Base-by-base conservation (phyloP, 2,329 filamentous ascomycete genomes). In the Neofusicoccum umdonicola region DNA sequence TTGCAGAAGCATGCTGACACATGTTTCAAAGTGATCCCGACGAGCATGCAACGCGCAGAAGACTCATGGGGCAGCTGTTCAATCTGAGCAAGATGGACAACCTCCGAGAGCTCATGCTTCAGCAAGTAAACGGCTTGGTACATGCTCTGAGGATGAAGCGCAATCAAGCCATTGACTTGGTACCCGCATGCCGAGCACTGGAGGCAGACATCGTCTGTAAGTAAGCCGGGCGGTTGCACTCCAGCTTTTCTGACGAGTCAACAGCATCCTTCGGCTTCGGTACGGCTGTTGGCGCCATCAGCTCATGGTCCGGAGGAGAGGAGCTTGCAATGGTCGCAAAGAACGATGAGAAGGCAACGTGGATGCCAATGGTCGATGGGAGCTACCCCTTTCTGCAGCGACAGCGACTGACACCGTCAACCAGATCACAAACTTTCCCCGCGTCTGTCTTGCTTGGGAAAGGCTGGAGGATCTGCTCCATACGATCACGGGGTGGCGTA, bases 11-110 rank as follows among this genome's bases (percentile, higher is more conserved):
- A 11, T 39, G 8, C 37, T 39, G 11, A 39, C 13, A 11, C 9
- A 39, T 11, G 37, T 39, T 39, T 39, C 37, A 4, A 31, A 58
- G 41, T 35, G 56, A 58, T 35, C 27, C 42, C n/a, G 56, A 58
- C 6, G 52, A 57, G 52, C 52, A 57, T 27, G 52, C 52, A 13
- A 57, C 45, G 13, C 52, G 52, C 15, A 39, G 52, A 6, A 58
- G 56, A n/a, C 56, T 58, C 22, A 58, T 58, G 56, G 56, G 56
- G 19, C 41, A 47, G 41, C 56, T 47, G 15, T 58, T 58, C 41
- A 58, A 58, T 4, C 31, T 58, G 27, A 58, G 56, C 42, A 47
- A 58, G 8, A 58, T 58, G 42, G 56, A 58, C 31, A 47, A 37
- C 12, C 41, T 58, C 13, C 7, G 15, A 4, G 56, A 17, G 27